Evolutionary conservation across 208 protist genomes (phyloP), one percentile per base, ranked within the genome.

Genomic region (Balamuthia mandrillaris): DNA sequence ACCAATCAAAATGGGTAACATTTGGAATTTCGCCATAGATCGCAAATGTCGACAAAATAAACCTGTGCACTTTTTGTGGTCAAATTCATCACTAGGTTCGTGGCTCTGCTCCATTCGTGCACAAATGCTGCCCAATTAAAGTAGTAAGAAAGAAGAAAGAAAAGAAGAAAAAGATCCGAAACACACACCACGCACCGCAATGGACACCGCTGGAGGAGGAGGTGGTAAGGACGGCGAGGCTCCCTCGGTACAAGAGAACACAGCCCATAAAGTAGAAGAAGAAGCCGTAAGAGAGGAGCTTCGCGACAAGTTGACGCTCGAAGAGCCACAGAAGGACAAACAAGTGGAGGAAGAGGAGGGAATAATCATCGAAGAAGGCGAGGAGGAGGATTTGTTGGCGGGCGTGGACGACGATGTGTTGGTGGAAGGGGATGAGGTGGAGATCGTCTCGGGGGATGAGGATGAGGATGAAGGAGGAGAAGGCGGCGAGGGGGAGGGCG

Each of bases 261-360:
- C n/a, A n/a, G n/a, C n/a, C 49, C 14, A 54, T 54, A 24, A 14
- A 54, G 49, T n/a, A 21, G 14, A 88, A 33, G 45, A 89, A 7
- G 78, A 70, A 24, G 86, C 41, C 37, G 18, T 88, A 12, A 37
- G 29, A 35, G 56, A 70, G 18, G 81, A 86, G 2, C 79, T 86
- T 29, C 81, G 87, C 31, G 87, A 89, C 27, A 35, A 27, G 12
- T 63, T 66, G 61, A 65, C 29, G 29, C 86, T 66, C 51, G 82
- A 87, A 14, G 16, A 12, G 21, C 18, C 12, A 66, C 18, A 10
- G 18, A 12, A 12, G 58, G 58, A 27, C 58, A 66, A 66, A 27
- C n/a, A 66, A 27, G 31, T 12, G 58, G 18, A 66, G 58, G 16
- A 66, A 27, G 58, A 66, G 10, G 58, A 66, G 18, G 24, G 10